A percentile compares a stretch with the other conserved stretches of the same genome.
Conservation (phyloP, 1,284 basidiomycete genomes). For the Xerocomus amazonicus region DNA sequence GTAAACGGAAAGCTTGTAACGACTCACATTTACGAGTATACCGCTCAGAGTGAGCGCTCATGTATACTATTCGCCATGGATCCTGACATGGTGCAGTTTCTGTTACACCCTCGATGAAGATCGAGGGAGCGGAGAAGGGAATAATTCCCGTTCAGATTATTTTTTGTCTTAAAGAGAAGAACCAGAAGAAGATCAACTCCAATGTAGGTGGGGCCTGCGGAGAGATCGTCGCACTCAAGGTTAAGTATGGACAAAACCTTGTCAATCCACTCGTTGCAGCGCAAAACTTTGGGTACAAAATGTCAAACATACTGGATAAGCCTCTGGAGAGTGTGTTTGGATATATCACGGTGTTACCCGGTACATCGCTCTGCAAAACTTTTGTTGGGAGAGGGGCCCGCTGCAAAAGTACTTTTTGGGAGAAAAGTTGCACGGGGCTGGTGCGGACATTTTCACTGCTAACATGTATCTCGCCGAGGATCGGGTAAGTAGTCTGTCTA, state of each 20-base stretch:
- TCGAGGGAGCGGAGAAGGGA: constrained; percentile 78
- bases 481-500: constrained; percentile 47
- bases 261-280: constrained; percentile 86
- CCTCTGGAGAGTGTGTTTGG: constrained; percentile 86
- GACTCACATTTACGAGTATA: constrained; percentile 95
- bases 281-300: constrained; percentile 97
- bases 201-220: constrained; percentile 96
- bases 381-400: constrained; percentile 78
- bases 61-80: neutral
- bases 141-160: constrained; percentile 88
- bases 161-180: constrained; percentile 93
- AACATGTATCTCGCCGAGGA: constrained; percentile 97
- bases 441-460: constrained; percentile 86
- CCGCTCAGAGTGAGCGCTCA: constrained; percentile 67
- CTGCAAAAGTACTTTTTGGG: constrained; percentile 94
- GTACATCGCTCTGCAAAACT: constrained; percentile 90
- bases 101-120: constrained; percentile 75
- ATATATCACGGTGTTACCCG: constrained; percentile 90
- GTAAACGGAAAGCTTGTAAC: constrained; percentile 84
- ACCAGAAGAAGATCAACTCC: constrained; percentile 91
- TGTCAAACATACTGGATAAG: constrained; percentile 91
- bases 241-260: constrained; percentile 73
- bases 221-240: constrained; percentile 93
- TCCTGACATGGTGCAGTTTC: constrained; percentile 54
- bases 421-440: constrained; percentile 88